These are phyloP conservation scores for Brassica incana DNA, from an alignment of 345 rosid genomes.

Conservation along the genomic window DNA sequence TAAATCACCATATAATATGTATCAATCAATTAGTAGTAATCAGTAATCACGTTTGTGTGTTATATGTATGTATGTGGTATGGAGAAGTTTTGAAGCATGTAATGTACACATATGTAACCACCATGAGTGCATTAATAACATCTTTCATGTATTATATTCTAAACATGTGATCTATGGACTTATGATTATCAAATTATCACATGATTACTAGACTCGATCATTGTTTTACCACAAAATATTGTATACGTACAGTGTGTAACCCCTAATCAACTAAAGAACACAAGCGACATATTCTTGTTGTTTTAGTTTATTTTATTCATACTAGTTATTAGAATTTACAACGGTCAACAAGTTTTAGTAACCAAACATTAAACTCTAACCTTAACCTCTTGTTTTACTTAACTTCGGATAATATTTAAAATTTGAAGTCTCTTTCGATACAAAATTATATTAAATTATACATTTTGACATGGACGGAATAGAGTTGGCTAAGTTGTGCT, in stretches of 20 bases:
- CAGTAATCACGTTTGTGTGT: conserved; percentile 15
- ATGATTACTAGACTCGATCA: background rate
- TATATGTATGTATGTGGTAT: background rate
- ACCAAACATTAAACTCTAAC: background rate
- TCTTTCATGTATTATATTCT: background rate
- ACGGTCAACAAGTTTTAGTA: background rate
- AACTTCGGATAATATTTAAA: background rate
- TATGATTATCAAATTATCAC: background rate
- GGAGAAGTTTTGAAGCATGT: background rate
- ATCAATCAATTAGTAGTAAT: background rate
- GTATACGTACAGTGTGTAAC: background rate
- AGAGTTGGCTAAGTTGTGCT: conserved; percentile 12
- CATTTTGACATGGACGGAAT: background rate
- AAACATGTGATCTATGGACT: background rate
- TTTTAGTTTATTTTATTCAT: background rate
- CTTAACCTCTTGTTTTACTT: background rate
- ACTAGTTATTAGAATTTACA: background rate
- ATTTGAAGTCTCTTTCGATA: background rate
- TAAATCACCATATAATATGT: background rate
- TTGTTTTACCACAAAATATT: background rate
- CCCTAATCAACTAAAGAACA: background rate
- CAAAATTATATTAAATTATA: background rate
- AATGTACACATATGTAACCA: conserved; percentile 9
- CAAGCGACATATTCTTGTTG: background rate
- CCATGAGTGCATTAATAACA: conserved; percentile 4